Base-by-base conservation (phyloP, 345 rosid species). In the Bretschneidera sinensis region DNA sequence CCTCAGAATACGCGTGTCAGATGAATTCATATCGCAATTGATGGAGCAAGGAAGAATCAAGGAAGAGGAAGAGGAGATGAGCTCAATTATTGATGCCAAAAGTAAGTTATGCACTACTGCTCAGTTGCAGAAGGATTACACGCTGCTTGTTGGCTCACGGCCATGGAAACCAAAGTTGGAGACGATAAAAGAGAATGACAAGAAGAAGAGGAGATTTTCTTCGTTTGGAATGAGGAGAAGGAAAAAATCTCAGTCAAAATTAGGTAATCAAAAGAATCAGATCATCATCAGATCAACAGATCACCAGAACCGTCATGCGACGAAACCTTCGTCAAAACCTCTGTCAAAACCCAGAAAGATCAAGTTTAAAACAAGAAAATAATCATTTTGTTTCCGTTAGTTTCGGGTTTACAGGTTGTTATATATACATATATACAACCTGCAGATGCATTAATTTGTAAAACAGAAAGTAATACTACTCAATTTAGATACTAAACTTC, bases 91-190 rank as follows among this genome's bases (percentile, higher is more conserved):
- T 21, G 73, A 45, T 20, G 22, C 28, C 17, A 58, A 31, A 15
- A 71, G 74, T 4, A 76, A 68, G 60, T 72, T 91, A 4, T 88
- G 96, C 70, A 84, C 79, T 18, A 91, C 92, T 21, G 80, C 86
- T 24, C 78, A 80, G 74, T 64, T 91, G 60, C 80, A 83, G 76
- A 85, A 75, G 51, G 90, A 88, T 19, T 91, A 88, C 65, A 48
- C 68, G 15, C 78, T 63, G 73, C 74, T 88, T 4, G 95, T 78
- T 20, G 79, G 77, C 54, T 67, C 79, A 19, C 72, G 84, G 7
- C 79, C 55, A 43, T 91, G 98, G 98, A 82, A 81, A 47, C 98
- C 98, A 0, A 86, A 86, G 85, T 81, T 91, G 31, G 98, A 88
- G 69, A 83, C 92, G 0, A 86, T 91, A 20, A 73, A 22, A 20